Conservation (phyloP, 192 early-diverging fungal genomes). For the Backusella psychrophila region DNA sequence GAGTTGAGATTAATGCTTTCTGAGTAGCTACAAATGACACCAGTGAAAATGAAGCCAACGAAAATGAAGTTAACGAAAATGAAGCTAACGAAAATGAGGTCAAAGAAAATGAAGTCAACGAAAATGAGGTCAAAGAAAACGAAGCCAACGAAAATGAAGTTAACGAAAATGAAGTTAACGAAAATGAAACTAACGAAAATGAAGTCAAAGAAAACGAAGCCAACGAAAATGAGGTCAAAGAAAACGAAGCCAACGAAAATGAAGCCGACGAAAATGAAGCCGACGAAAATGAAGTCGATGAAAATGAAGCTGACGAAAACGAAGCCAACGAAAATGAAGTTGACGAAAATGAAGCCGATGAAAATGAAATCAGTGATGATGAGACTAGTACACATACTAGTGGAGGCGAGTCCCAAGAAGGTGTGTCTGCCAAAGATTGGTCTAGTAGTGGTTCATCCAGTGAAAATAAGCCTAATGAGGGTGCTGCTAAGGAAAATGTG, state of each 20-base stretch:
- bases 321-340: too few relatives aligned
- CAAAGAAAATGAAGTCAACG: neutral
- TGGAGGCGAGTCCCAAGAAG: neutral
- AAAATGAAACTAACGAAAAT: neutral
- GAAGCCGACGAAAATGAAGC: neutral
- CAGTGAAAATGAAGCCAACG: neutral
- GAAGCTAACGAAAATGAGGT: neutral
- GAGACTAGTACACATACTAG: neutral
- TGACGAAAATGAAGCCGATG: neutral
- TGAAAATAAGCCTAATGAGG: neutral
- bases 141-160: neutral
- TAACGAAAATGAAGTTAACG: neutral
- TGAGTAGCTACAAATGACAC: neutral
- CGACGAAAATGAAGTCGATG: neutral
- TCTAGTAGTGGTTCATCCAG: neutral
- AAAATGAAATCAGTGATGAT: conserved; percentile 14
- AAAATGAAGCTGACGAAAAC: neutral
- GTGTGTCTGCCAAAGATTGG: neutral
- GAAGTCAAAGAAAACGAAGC: neutral
- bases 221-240: neutral
- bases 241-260: neutral
- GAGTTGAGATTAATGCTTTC: neutral
- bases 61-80: too few relatives aligned
- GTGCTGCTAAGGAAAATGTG: neutral
- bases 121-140: neutral